phyloP scores from a whole-genome alignment of 2,329 filamentous ascomycete species.

The Annulohypoxylon truncatum region DNA sequence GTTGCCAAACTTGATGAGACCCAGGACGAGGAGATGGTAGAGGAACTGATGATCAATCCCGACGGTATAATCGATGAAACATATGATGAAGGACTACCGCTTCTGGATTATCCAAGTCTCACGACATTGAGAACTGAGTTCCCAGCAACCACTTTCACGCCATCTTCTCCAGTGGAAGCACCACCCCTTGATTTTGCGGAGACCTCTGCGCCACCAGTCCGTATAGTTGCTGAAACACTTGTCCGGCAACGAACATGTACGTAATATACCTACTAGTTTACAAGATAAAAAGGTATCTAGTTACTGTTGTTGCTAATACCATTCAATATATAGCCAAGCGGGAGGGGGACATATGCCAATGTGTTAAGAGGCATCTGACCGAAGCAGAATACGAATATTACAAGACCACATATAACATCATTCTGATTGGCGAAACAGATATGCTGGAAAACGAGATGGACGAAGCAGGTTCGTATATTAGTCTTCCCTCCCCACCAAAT shows the following conservation, averaged over 20 bases:
- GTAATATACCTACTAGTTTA: neutral
- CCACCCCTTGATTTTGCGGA: neutral
- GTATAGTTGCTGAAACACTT: neutral
- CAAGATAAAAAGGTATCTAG: neutral
- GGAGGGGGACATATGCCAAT: neutral
- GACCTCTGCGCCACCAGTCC: neutral
- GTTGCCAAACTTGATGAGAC: neutral
- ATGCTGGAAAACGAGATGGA: neutral
- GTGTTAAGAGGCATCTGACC: conserved; percentile 4
- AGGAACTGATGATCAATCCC: neutral
- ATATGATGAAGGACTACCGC: neutral
- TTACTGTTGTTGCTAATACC: neutral
- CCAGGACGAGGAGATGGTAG: neutral
- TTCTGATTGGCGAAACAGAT: neutral
- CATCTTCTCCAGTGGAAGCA: neutral
- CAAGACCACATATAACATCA: neutral
- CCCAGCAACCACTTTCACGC: neutral
- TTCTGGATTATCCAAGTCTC: neutral
- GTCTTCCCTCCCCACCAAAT: neutral
- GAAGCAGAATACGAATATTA: conserved; percentile 1
- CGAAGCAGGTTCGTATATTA: neutral
- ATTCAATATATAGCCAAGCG: neutral
- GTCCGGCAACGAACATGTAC: neutral
- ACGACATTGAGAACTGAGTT: neutral
- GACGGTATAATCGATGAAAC: neutral